Conservation (phyloP, 73 alveolate species). For the Paramecium pentaurelia region DNA sequence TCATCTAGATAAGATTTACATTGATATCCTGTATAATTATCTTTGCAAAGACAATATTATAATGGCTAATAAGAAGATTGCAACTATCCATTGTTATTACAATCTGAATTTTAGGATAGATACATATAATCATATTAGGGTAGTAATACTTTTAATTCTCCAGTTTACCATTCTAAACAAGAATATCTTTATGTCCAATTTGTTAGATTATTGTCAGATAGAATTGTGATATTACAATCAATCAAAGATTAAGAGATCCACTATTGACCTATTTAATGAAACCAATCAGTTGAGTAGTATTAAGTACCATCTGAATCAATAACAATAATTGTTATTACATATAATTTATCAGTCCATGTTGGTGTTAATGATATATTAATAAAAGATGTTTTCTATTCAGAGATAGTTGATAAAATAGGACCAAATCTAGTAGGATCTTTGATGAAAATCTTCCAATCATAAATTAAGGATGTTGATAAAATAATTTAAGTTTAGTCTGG, state of each 20-base stretch:
- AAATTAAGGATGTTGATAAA: not conserved
- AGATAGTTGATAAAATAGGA: not conserved
- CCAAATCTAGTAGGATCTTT: not conserved
- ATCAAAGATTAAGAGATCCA: not conserved
- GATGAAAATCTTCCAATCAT: not conserved
- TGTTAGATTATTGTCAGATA: not conserved
- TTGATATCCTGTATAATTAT: not conserved
- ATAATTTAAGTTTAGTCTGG: not conserved
- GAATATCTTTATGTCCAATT: not conserved
- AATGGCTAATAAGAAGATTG: not conserved
- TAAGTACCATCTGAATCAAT: not conserved
- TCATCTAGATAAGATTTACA: not conserved
- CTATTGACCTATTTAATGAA: not conserved
- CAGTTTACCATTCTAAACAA: not conserved
- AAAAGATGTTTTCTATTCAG: not conserved
- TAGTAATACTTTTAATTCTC: not conserved
- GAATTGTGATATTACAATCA: not conserved
- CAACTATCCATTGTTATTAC: not conserved
- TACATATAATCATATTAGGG: not conserved
- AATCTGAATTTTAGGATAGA: not conserved
- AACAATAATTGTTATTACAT: not conserved
- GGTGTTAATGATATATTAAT: not conserved
- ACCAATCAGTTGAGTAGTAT: not conserved
- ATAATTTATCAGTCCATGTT: conserved; percentile 18
- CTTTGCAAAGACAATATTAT: not conserved